These are phyloP conservation scores for Pseudozyma sp. DNA, from an alignment of 1,284 basidiomycete genomes.

Conservation along the genomic window DNA sequence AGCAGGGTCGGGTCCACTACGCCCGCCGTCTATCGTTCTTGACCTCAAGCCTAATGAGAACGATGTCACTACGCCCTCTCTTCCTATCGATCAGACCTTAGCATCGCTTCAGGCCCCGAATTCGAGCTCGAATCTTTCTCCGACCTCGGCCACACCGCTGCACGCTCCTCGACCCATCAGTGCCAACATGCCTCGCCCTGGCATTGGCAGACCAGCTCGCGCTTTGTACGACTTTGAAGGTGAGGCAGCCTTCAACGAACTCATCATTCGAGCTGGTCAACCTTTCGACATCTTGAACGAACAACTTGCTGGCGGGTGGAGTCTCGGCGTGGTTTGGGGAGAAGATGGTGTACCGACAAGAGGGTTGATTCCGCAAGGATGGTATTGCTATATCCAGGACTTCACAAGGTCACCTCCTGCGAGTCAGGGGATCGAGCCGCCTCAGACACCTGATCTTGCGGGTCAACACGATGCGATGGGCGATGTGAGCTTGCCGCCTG, in stretches of 20 bases:
- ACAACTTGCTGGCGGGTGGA: constrained; percentile 58
- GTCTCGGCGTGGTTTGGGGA: constrained; percentile 49
- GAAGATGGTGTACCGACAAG: constrained; percentile 34
- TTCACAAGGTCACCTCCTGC: constrained; percentile 46
- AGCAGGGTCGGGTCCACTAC: constrained; percentile 2
- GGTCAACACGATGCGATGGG: background rate
- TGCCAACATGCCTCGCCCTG: constrained; percentile 22
- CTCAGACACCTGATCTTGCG: constrained; percentile 3
- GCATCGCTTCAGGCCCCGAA: background rate
- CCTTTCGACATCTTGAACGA: constrained; percentile 58
- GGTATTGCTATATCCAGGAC: constrained; percentile 57
- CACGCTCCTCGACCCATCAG: constrained; percentile 13
- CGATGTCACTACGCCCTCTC: background rate
- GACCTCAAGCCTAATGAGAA: background rate
- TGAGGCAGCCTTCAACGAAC: constrained; percentile 59
- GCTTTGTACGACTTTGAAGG: constrained; percentile 60
- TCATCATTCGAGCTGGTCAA: constrained; percentile 50
- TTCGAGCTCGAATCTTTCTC: background rate
- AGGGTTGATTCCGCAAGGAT: constrained; percentile 58
- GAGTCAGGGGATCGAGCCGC: constrained; percentile 11
- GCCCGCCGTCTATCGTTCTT: constrained; percentile 24
- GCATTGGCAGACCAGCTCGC: constrained; percentile 50
- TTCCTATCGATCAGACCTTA: background rate
- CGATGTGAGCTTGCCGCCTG: constrained; percentile 3
- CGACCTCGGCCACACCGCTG: constrained; percentile 5